A percentile compares a stretch with the other conserved stretches of the same genome.
Evolutionary conservation across 768 basidiomycete species (phyloP).

Genomic region (Trametes cinnabarina): DNA sequence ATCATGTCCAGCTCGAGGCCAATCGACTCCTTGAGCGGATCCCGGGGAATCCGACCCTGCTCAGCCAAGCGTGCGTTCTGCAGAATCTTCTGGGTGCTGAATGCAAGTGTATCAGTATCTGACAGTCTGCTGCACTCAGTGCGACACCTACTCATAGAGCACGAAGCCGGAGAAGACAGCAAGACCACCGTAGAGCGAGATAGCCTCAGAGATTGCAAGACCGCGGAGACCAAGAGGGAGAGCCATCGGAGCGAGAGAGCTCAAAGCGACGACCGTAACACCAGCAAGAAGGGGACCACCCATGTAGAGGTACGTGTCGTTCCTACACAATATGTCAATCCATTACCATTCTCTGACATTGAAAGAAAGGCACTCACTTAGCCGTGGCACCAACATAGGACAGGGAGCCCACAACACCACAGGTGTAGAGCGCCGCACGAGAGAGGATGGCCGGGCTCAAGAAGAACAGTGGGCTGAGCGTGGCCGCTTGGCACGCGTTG

Average conservation of each 20-base stretch:
- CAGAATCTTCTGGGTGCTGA: constrained; percentile 82
- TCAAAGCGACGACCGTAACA: constrained; percentile 82
- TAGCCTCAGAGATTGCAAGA: constrained; percentile 71
- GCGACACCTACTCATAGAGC: constrained; percentile 78
- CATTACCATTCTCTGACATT: too few relatives aligned
- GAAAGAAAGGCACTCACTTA: constrained; percentile 41
- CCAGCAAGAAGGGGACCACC: constrained; percentile 88
- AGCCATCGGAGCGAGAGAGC: constrained; percentile 85
- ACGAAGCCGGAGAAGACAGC: constrained; percentile 87
- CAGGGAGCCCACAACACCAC: constrained; percentile 81
- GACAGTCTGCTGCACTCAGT: too few relatives aligned
- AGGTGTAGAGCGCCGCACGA: constrained; percentile 85
- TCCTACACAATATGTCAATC: constrained; percentile 37
- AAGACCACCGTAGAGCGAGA: constrained; percentile 84
- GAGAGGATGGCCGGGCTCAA: constrained; percentile 80
- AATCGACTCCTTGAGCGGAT: constrained; percentile 78
- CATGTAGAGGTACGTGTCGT: constrained; percentile 81
- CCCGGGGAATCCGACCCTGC: constrained; percentile 59
- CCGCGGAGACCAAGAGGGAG: constrained; percentile 80
- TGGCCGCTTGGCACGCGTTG: constrained; percentile 83
- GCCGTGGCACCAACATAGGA: constrained; percentile 90
- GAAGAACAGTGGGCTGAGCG: constrained; percentile 88
- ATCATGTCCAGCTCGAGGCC: constrained; percentile 83
- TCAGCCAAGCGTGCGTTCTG: constrained; percentile 74
- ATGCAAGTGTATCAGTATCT: constrained; percentile 11